Conservation (phyloP, 352 stramenopile genomes). For the Globisporangium acanthophoron region DNA sequence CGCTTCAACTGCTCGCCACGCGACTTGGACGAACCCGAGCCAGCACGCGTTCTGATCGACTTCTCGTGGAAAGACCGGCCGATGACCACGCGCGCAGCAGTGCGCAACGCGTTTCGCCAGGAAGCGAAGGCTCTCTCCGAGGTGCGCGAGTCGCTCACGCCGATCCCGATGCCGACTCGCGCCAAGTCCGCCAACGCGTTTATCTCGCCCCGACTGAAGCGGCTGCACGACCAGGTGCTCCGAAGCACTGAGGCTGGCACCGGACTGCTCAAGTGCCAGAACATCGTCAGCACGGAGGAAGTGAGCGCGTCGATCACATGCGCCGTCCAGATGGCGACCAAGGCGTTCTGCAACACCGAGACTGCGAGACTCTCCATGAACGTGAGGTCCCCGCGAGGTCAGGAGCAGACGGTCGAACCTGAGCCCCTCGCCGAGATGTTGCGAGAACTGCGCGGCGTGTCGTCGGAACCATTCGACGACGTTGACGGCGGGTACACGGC, state of each 20-base stretch:
- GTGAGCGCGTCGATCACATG: constrained; percentile 3
- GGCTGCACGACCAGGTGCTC: constrained; percentile 34
- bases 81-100: constrained; percentile 37
- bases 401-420: background rate
- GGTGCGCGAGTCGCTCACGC: constrained; percentile 17
- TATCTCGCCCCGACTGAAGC: constrained; percentile 35
- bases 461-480: background rate
- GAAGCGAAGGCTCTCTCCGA: constrained; percentile 29
- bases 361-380: constrained; percentile 1
- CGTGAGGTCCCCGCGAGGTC: background rate
- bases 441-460: constrained; percentile 3
- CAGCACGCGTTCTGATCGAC: background rate
- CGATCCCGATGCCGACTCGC: constrained; percentile 6
- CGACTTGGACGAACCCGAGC: background rate
- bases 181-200: constrained; percentile 13
- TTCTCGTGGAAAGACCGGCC: constrained; percentile 47
- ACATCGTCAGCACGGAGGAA: constrained; percentile 1
- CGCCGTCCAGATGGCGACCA: constrained; percentile 11
- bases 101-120: constrained; percentile 48
- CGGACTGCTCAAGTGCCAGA: constrained; percentile 8
- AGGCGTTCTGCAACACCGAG: constrained; percentile 1
- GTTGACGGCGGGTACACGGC: background rate
- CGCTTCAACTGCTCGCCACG: background rate
- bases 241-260: constrained; percentile 20
- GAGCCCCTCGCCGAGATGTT: constrained; percentile 5